Base-by-base conservation (phyloP, 1,284 basidiomycete species). In the Albatrellus sp. region DNA sequence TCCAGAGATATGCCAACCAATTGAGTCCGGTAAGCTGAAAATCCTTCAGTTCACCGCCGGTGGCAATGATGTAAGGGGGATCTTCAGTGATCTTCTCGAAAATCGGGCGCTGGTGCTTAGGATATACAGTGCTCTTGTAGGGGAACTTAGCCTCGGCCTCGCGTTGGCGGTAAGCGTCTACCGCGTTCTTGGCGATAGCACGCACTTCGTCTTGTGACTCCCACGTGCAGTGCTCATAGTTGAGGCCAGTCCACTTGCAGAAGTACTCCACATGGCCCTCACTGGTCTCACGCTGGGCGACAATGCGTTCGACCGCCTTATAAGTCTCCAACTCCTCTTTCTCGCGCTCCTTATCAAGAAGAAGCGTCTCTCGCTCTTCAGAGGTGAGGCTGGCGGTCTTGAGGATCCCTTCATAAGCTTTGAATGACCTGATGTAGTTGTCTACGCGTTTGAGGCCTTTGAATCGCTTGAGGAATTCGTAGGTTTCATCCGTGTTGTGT, bases 11-110 rank as follows among this genome's bases (percentile, higher is more conserved):
- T 1, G 90, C 89, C 17, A 99, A 75, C 96, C 96, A 99, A 62
- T 98, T 98, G 51, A 99, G 71, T 30, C 96, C 96, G 1, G 91
- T 97, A 45, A 98, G 72, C 67, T 99, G 96, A 71, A 98, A 99
- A 54, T 98, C 94, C 64, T 98, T 98, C 51, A 99, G 72, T 48
- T 82, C 69, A 9, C 91, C 91, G 13, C 90, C 90, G 0, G 81
- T 85, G 11, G 55, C 56, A 0, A 63, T 67, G 54, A 98, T 79
- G 62, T 97, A 99, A 7, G 84, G 79, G 1, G 96, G 96, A 61
- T 98, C 91, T 58, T 88, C 84, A 14, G 72, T 73, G 57, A 98
- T 89, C 65, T 91, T 90, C 55, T 77, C 73, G 65, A 93, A 98
- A 16, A 69, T 51, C 1, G 94, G 96, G 28, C 96, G 75, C 40